phyloP scores from a whole-genome alignment of 805 yeast genomes.

The Torulaspora quercuum region DNA sequence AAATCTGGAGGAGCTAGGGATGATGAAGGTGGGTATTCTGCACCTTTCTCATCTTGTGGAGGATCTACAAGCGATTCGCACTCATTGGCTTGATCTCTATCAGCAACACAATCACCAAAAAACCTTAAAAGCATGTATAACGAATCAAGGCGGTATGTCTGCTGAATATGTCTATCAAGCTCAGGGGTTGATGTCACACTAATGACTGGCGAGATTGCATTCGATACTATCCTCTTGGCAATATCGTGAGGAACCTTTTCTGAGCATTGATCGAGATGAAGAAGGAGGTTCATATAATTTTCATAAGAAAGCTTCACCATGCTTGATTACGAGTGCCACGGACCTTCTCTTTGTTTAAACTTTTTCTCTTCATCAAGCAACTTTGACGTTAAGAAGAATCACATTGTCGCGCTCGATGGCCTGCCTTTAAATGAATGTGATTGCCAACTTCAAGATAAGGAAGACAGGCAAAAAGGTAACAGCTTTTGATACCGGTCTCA shows the following conservation, averaged over 20 bases:
- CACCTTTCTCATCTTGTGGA: slow-evolving; percentile 1
- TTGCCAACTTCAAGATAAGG: too few relatives aligned
- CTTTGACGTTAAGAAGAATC: too few relatives aligned
- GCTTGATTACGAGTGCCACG: neutral
- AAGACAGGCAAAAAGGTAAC: too few relatives aligned
- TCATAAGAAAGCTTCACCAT: slow-evolving; percentile 27
- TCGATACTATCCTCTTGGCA: slow-evolving; percentile 32
- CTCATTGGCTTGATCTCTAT: slow-evolving; percentile 35
- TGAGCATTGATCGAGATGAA: slow-evolving; percentile 27
- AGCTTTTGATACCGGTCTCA: too few relatives aligned
- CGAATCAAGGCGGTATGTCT: slow-evolving; percentile 29
- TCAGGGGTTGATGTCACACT: slow-evolving; percentile 31
- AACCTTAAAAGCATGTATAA: slow-evolving; percentile 32
- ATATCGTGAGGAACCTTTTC: slow-evolving; percentile 35
- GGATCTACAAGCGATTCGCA: neutral
- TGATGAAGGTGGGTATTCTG: slow-evolving; percentile 3
- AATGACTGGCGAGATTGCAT: slow-evolving; percentile 36
- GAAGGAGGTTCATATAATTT: slow-evolving; percentile 31
- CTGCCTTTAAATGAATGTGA: too few relatives aligned
- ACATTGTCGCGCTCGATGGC: too few relatives aligned
- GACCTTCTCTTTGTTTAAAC: neutral
- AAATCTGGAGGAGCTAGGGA: slow-evolving; percentile 1
- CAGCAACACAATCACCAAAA: slow-evolving; percentile 37
- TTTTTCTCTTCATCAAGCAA: too few relatives aligned
- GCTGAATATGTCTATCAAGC: slow-evolving; percentile 31